Evolutionary conservation across 495 filamentous ascomycete species (phyloP).

Genomic region (Aspergillus affinis): DNA sequence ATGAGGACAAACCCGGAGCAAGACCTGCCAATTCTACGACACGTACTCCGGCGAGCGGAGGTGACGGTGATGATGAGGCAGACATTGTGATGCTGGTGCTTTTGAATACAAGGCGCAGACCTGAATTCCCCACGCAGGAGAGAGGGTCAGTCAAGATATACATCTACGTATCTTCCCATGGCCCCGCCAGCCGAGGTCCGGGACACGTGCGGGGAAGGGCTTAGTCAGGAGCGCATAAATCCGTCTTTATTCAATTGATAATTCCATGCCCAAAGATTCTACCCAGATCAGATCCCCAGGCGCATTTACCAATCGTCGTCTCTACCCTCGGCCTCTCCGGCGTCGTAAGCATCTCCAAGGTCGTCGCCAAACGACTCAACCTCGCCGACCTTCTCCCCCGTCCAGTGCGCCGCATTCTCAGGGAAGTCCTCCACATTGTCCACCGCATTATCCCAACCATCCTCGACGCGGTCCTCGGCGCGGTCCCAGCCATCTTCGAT

Average conservation of each 20-base stretch:
- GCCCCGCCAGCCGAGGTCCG: conserved; percentile 39
- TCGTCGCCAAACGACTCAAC: conserved; percentile 41
- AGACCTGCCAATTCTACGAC: conserved; percentile 90
- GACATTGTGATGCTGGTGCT: conserved; percentile 11
- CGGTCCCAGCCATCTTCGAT: conserved; percentile 30
- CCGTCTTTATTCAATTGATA: too few species aligned
- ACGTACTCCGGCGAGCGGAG: conserved; percentile 66
- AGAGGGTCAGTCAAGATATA: neutral
- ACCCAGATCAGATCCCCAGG: too few species aligned
- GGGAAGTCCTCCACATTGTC: conserved; percentile 37
- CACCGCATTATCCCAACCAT: conserved; percentile 30
- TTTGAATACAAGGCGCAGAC: neutral
- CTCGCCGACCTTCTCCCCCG: conserved; percentile 35
- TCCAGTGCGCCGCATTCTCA: conserved; percentile 38
- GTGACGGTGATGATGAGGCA: conserved; percentile 25
- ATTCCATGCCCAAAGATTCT: too few species aligned
- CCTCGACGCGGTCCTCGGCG: conserved; percentile 28
- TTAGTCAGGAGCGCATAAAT: neutral
- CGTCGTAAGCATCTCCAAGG: conserved; percentile 38
- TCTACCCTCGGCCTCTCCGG: conserved; percentile 31
- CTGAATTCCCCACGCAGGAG: too few species aligned
- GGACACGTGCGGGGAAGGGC: conserved; percentile 29
- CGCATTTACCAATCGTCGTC: conserved; percentile 19
- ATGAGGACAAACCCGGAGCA: conserved; percentile 66
- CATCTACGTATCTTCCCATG: neutral